phyloP scores from a whole-genome alignment of 202 grass and related monocot genomes.

The Panicum hallii region DNA sequence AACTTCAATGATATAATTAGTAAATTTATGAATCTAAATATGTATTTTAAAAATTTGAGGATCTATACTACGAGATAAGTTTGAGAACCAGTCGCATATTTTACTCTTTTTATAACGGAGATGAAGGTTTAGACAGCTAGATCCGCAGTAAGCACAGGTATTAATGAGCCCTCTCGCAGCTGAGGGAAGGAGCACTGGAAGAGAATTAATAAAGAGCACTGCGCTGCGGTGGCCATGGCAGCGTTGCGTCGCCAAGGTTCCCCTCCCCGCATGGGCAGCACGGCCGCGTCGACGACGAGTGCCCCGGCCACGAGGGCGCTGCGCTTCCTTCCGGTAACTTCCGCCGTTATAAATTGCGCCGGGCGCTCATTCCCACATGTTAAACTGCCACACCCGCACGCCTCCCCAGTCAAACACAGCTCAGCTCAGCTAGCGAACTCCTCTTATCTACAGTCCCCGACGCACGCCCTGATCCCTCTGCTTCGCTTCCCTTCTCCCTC shows the following conservation, averaged over 20 bases:
- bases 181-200: neutral
- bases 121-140: neutral
- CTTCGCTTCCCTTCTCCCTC: neutral
- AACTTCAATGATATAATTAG: no score
- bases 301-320: conserved; percentile 46
- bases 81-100: no score
- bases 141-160: neutral
- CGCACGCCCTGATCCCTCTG: neutral
- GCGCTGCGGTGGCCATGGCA: conserved; percentile 19
- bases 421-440: neutral
- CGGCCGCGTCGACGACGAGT: neutral
- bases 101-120: no score
- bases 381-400: conserved; percentile 20
- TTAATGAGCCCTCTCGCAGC: neutral
- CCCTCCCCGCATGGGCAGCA: neutral
- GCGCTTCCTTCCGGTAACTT: conserved; percentile 53
- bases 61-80: no score
- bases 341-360: conserved; percentile 62
- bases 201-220: neutral
- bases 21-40: no score
- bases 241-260: neutral
- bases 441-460: conserved; percentile 31
- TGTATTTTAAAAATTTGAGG: no score
- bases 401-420: conserved; percentile 32
- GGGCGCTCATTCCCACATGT: conserved; percentile 57